These are phyloP conservation scores for Jasminum sambac DNA, from an alignment of 257 asterid genomes.

Conservation along the genomic window DNA sequence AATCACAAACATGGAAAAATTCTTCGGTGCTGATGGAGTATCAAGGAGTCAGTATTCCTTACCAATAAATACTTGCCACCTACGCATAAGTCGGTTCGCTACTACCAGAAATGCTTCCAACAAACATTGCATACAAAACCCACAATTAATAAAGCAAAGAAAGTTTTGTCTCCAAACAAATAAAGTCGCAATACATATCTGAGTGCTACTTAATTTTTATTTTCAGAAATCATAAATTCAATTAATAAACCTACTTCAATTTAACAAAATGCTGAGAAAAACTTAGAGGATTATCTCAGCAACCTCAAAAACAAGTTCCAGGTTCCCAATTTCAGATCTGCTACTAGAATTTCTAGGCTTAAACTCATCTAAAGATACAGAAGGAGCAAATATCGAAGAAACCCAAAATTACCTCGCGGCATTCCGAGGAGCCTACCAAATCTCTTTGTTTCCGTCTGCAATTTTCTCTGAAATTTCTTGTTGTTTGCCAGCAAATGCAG, in stretches of 20 bases:
- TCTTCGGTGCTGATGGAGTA: too few relatives aligned
- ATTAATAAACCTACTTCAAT: slow-evolving; percentile 6
- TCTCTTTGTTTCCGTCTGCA: not conserved
- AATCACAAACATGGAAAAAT: not conserved
- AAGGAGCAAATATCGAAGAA: not conserved
- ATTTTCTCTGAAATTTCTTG: slow-evolving; percentile 14
- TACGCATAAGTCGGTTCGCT: too few relatives aligned
- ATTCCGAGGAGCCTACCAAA: slow-evolving; percentile 29
- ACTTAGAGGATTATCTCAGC: slow-evolving; percentile 3
- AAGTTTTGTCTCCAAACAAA: not conserved
- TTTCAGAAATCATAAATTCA: slow-evolving; percentile 1
- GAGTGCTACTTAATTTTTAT: not conserved
- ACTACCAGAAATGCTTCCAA: too few relatives aligned
- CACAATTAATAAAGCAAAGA: too few relatives aligned
- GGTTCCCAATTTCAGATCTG: slow-evolving; percentile 36
- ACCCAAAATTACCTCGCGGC: slow-evolving; percentile 43
- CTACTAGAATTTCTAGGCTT: slow-evolving; percentile 12
- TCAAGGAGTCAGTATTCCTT: too few relatives aligned
- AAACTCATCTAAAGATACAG: slow-evolving; percentile 8
- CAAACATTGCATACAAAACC: too few relatives aligned
- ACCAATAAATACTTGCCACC: too few relatives aligned
- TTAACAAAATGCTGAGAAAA: slow-evolving; percentile 7
- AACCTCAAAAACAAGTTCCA: slow-evolving; percentile 23
- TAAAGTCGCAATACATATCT: slow-evolving; percentile 6
- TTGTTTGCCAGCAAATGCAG: slow-evolving; percentile 33